phyloP scores from a whole-genome alignment of 176 grass and related monocot species.

The Thinopyrum elongatum region DNA sequence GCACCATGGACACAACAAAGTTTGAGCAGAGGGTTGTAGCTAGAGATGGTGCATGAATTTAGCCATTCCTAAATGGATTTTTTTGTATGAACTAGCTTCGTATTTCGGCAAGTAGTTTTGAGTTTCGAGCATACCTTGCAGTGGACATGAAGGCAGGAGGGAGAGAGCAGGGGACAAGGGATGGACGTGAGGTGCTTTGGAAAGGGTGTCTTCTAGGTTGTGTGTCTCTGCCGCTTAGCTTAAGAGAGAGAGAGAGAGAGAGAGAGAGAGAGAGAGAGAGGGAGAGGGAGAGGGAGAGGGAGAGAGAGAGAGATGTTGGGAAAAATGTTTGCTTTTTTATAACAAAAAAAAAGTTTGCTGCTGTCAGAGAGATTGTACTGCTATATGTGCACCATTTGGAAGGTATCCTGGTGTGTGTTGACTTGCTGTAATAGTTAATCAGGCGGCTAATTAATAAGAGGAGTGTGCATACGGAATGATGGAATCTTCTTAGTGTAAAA shows the following conservation, averaged over 20 bases:
- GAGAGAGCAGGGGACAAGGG: conserved; percentile 23
- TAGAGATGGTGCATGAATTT: conserved; percentile 20
- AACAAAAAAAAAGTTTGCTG: conserved; percentile 2
- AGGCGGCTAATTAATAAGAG: neutral
- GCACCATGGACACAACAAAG: conserved; percentile 4
- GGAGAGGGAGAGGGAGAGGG: conserved; percentile 38
- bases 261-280: neutral
- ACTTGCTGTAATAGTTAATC: conserved; percentile 38
- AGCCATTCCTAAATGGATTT: conserved; percentile 17
- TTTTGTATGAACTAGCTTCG: neutral
- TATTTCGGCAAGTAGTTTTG: conserved; percentile 8
- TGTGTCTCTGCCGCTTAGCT: conserved; percentile 28
- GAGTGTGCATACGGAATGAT: conserved; percentile 33
- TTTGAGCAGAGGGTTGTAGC: conserved; percentile 10
- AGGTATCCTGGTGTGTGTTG: conserved; percentile 32
- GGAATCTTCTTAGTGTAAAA: conserved; percentile 45
- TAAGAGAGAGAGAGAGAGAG: neutral
- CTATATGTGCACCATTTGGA: conserved; percentile 50
- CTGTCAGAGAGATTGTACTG: conserved; percentile 31
- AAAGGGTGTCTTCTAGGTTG: conserved; percentile 45
- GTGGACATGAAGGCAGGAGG: conserved; percentile 77
- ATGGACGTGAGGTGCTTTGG: conserved; percentile 38
- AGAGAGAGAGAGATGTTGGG: neutral
- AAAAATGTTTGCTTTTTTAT: too few species aligned
- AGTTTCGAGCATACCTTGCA: conserved; percentile 63